Evolutionary conservation across 331 rosid genomes (phyloP).

Genomic region (Stylosanthes scabra): DNA sequence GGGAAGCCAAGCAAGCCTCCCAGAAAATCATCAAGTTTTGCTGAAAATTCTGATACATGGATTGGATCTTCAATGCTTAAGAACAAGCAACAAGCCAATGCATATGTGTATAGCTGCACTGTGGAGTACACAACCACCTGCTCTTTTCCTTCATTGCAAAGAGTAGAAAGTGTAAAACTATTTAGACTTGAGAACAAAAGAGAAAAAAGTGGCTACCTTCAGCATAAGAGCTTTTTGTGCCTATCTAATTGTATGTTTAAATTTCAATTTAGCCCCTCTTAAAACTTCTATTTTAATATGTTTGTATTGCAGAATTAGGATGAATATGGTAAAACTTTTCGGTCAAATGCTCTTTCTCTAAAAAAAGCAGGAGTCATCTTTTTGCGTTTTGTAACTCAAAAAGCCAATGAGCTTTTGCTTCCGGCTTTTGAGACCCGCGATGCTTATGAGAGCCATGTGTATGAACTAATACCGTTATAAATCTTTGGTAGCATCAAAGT

Average conservation of each 20-base stretch:
- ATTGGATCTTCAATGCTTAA: slow-evolving; percentile 64
- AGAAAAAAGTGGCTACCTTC: not conserved
- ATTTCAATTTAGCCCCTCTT: too few relatives aligned
- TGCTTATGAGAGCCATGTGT: too few relatives aligned
- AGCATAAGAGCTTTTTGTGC: not conserved
- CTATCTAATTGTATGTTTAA: not conserved
- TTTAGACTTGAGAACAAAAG: too few relatives aligned
- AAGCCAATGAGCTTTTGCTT: too few relatives aligned
- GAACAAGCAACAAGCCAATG: slow-evolving; percentile 74
- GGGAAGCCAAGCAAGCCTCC: slow-evolving; percentile 70
- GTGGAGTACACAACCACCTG: slow-evolving; percentile 40
- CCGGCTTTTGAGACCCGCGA: too few relatives aligned
- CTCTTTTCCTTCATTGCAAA: slow-evolving; percentile 48
- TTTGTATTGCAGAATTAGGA: too few relatives aligned
- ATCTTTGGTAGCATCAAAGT: not conserved
- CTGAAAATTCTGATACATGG: slow-evolving; percentile 45
- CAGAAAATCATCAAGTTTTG: slow-evolving; percentile 57
- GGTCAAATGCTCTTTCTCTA: too few relatives aligned
- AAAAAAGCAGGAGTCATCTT: too few relatives aligned
- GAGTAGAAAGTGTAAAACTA: not conserved
- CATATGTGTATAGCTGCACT: slow-evolving; percentile 58
- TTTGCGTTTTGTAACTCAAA: too few relatives aligned
- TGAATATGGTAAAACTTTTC: too few relatives aligned
- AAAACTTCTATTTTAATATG: too few relatives aligned
- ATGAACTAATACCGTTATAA: not conserved